These are phyloP conservation scores for Pisolithus sp. DNA, from an alignment of 768 basidiomycete genomes.

Conservation along the genomic window DNA sequence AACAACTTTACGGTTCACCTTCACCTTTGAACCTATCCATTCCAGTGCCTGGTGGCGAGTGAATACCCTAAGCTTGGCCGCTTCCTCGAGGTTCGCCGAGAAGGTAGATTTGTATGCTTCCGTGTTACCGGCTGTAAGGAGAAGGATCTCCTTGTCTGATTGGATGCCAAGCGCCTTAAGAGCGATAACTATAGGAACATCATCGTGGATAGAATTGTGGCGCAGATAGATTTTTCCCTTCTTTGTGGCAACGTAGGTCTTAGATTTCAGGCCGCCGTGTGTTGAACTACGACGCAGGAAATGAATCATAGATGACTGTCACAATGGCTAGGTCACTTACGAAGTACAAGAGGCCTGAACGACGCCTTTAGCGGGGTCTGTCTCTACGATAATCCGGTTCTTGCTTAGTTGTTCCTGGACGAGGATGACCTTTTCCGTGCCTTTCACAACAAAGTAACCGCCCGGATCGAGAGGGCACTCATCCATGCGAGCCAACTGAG, in stretches of 20 bases:
- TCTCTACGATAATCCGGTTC: conserved; percentile 98
- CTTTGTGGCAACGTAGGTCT: conserved; percentile 95
- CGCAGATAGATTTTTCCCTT: conserved; percentile 92
- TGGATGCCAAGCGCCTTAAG: conserved; percentile 95
- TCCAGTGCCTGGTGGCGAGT: conserved; percentile 92
- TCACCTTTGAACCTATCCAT: conserved; percentile 90
- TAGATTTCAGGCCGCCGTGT: conserved; percentile 85
- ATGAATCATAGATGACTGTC: conserved; percentile 6
- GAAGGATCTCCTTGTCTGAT: conserved; percentile 95
- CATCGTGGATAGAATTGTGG: conserved; percentile 96
- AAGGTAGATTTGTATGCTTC: conserved; percentile 85
- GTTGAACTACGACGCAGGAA: conserved; percentile 48
- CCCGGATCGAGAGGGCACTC: conserved; percentile 98
- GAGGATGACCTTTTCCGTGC: conserved; percentile 98
- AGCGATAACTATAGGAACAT: conserved; percentile 92
- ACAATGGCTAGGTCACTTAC: conserved; percentile 40
- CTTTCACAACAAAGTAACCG: conserved; percentile 99
- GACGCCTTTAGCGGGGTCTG: conserved; percentile 79
- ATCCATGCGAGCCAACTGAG: conserved; percentile 86
- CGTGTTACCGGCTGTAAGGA: conserved; percentile 87
- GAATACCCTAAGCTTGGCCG: conserved; percentile 84
- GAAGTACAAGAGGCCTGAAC: conserved; percentile 96
- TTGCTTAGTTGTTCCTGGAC: conserved; percentile 99
- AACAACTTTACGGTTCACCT: conserved; percentile 73
- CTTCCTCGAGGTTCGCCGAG: conserved; percentile 89